A percentile compares a stretch with the other conserved stretches of the same genome.
Conservation (phyloP, 208 protist genomes). For the Wallacemonas collosoma region DNA sequence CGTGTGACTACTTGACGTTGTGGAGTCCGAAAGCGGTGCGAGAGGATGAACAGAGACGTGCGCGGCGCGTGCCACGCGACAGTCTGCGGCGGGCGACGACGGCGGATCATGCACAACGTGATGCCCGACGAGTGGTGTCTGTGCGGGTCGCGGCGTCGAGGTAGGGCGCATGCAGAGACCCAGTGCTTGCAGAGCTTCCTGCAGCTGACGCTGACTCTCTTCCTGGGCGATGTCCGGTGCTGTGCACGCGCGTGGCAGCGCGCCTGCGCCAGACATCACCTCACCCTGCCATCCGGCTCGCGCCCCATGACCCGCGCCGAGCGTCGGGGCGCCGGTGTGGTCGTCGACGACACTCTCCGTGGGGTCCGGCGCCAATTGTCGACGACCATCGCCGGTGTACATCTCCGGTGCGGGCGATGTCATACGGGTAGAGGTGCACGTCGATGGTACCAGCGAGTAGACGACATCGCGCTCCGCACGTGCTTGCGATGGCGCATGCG, state of each 20-base stretch:
- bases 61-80: background rate
- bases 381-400: too few species aligned
- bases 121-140: background rate
- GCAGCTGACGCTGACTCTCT: conserved; percentile 13
- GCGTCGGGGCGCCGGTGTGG: too few species aligned
- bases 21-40: background rate
- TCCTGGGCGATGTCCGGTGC: background rate
- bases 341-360: too few species aligned
- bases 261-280: background rate
- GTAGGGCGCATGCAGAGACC: conserved; percentile 7
- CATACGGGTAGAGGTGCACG: background rate
- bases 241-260: background rate
- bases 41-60: background rate
- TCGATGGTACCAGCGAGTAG: conserved; percentile 15
- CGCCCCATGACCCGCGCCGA: too few species aligned
- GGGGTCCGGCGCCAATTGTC: too few species aligned
- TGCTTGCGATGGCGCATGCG: background rate
- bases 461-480: background rate
- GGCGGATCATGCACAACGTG: background rate
- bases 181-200: conserved; percentile 1
- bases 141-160: background rate
- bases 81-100: background rate
- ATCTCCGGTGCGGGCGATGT: background rate
- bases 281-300: too few species aligned
- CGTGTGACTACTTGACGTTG: too few species aligned